Evolutionary conservation across 805 yeast species (phyloP).

Genomic region (Wickerhamiella parazyma): DNA sequence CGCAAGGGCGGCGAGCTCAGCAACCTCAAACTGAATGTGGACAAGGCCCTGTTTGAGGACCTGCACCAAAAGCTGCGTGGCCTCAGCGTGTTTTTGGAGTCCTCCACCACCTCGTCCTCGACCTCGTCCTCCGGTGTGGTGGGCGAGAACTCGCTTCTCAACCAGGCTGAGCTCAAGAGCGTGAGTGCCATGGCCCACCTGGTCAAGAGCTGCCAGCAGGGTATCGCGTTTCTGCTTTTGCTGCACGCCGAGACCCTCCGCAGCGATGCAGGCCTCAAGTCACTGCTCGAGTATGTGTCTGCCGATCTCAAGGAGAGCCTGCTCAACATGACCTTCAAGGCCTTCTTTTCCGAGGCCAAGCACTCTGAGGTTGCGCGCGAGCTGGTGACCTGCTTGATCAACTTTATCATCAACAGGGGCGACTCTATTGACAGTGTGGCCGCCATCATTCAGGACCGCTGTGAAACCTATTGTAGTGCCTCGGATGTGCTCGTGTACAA

Average conservation of each 20-base stretch:
- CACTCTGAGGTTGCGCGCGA: conserved; percentile 55
- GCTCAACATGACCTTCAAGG: conserved; percentile 53
- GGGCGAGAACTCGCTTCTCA: conserved; percentile 20
- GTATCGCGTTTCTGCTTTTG: conserved; percentile 73
- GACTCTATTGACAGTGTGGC: conserved; percentile 86
- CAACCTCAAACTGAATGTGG: conserved; percentile 18
- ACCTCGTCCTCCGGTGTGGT: conserved; percentile 12
- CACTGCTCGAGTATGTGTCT: conserved; percentile 55
- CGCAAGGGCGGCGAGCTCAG: conserved; percentile 10
- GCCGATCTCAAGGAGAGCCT: conserved; percentile 53
- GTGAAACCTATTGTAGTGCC: conserved; percentile 89
- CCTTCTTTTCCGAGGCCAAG: conserved; percentile 52
- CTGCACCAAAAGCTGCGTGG: conserved; percentile 24
- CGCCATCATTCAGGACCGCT: conserved; percentile 72
- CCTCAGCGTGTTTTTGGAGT: conserved; percentile 27
- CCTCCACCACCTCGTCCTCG: conserved; percentile 28
- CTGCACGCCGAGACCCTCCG: conserved; percentile 49
- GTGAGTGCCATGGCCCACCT: conserved; percentile 64
- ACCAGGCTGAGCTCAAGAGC: conserved; percentile 83
- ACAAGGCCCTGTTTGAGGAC: conserved; percentile 18
- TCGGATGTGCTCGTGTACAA: conserved; percentile 87
- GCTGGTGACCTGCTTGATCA: conserved; percentile 74
- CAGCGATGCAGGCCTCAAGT: conserved; percentile 38
- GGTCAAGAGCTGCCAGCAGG: conserved; percentile 71
- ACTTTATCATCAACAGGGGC: conserved; percentile 80